Percentiles rank a stretch among this genome's conserved stretches.
Evolutionary conservation across 495 filamentous ascomycete genomes (phyloP).

Genomic region (Lasiosphaeriaceae sp.): DNA sequence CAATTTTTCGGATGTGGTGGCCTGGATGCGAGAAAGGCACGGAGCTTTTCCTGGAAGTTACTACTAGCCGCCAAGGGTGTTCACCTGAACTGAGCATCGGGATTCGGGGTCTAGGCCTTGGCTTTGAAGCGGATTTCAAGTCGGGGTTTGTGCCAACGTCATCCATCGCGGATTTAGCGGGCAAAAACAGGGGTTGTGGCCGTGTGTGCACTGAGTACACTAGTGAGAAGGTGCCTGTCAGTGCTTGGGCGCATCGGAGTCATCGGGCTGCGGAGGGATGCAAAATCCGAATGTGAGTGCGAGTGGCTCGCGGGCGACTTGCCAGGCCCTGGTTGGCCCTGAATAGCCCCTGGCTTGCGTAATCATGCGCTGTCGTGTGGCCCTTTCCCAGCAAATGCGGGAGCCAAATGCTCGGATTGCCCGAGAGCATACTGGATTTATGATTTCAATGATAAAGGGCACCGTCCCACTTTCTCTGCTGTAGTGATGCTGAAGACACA

Average conservation of each 20-base stretch:
- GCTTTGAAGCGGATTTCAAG: neutral
- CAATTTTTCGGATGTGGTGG: neutral
- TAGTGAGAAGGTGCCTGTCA: too few relatives aligned
- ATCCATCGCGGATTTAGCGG: neutral
- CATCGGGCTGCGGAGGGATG: constrained; percentile 23
- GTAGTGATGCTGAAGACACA: constrained; percentile 29
- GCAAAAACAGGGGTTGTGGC: neutral
- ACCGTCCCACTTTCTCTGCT: constrained; percentile 1
- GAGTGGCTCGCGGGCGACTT: neutral
- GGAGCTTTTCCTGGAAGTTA: neutral
- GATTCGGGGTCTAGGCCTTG: neutral
- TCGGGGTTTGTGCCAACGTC: neutral
- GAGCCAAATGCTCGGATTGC: neutral
- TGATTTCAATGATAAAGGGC: constrained; percentile 2
- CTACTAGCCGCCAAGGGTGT: neutral
- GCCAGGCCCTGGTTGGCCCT: neutral
- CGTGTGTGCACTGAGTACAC: too few relatives aligned
- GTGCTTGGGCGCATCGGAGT: too few relatives aligned
- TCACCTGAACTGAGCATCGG: neutral
- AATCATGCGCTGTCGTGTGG: neutral
- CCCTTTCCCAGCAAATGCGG: neutral
- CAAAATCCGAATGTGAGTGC: constrained; percentile 16
- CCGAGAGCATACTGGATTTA: neutral
- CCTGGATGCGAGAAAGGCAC: neutral
- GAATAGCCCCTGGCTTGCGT: neutral